A percentile compares a stretch with the other conserved stretches of the same genome.
Evolutionary conservation across 371 early-diverging fungal species (phyloP).

Genomic region (Rhizopus sp.): DNA sequence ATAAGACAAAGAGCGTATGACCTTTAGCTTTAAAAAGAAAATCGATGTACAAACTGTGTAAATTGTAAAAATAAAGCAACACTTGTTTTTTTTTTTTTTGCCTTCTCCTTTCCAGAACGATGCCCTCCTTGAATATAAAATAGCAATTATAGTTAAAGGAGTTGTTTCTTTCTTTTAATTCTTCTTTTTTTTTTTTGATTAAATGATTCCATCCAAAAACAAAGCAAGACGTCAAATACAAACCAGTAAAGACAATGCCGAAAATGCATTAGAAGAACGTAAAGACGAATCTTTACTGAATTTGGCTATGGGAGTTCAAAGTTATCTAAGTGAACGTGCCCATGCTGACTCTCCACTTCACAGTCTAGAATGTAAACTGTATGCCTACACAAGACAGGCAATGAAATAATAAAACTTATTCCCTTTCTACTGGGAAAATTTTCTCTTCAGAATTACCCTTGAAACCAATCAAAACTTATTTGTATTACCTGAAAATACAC

Average conservation of each 20-base stretch:
- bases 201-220: no score
- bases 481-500: constrained; percentile 1
- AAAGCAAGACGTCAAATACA: not conserved
- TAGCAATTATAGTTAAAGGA: no score
- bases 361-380: constrained; percentile 41
- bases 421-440: no score
- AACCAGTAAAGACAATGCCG: not conserved
- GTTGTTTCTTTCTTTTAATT: no score
- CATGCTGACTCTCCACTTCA: constrained; percentile 27
- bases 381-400: not conserved
- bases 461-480: no score
- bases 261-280: constrained; percentile 2
- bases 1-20: constrained; percentile 43
- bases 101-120: no score
- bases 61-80: no score
- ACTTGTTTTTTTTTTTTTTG: not conserved
- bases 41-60: no score
- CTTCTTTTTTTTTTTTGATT: no score
- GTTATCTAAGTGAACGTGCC: constrained; percentile 11
- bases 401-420: no score
- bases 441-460: no score
- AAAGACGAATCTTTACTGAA: constrained; percentile 19
- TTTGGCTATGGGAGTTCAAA: constrained; percentile 20
- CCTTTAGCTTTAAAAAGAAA: constrained; percentile 9
- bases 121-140: no score